Evolutionary conservation across 179 eudicot species (phyloP).

Genomic region (Sideroxylon spinosum): DNA sequence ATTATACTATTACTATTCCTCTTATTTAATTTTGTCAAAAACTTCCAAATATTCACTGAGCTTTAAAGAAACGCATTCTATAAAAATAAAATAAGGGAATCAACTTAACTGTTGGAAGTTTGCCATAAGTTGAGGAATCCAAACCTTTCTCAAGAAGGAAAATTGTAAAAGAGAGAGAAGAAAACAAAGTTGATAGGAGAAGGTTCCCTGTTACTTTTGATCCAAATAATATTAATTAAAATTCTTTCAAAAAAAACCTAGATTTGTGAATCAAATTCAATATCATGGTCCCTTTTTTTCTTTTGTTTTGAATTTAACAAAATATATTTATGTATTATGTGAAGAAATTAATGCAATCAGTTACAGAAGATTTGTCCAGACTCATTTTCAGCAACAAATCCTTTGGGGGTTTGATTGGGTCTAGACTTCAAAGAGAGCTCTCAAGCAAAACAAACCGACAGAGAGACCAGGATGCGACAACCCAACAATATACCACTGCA

Average conservation of each 20-base stretch:
- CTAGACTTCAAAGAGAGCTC: constrained; percentile 1
- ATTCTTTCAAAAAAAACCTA: too few relatives aligned
- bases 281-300: background rate
- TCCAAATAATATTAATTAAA: background rate
- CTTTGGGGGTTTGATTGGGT: background rate
- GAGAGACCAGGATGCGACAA: constrained; percentile 9
- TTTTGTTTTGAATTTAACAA: background rate
- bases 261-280: too few relatives aligned
- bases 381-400: constrained; percentile 12
- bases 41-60: background rate
- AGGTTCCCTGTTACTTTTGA: background rate
- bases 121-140: background rate
- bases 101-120: background rate
- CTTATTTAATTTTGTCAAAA: background rate
- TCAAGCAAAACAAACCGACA: background rate
- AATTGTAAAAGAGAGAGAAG: background rate
- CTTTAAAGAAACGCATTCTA: background rate
- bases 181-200: background rate
- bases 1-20: too few relatives aligned
- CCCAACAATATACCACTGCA: background rate
- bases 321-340: background rate
- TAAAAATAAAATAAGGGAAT: background rate
- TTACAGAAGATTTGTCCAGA: constrained; percentile 13
- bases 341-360: constrained; percentile 4
- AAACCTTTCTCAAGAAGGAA: background rate